Conservation (phyloP, 2,329 filamentous ascomycete species). For the Thielaviopsis cerberus region DNA sequence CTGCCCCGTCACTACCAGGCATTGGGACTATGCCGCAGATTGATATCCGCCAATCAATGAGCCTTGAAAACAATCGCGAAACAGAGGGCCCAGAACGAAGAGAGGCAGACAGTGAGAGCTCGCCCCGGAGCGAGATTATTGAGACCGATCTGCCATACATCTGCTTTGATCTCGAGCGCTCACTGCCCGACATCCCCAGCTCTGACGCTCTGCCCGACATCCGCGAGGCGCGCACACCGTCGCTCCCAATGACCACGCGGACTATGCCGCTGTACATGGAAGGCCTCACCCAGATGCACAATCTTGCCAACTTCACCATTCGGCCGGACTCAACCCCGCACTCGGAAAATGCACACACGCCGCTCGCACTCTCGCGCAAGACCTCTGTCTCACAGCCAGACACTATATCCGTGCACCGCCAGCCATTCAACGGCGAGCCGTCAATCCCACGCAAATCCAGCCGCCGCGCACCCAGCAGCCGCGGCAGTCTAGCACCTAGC, state of each 20-base stretch:
- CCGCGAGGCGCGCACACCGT: conserved; percentile 3
- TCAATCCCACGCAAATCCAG: conserved; percentile 3
- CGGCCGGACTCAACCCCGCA: conserved; percentile 2
- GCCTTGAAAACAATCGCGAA: background rate
- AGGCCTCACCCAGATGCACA: background rate
- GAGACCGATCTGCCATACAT: conserved; percentile 5
- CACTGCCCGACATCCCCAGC: conserved; percentile 9
- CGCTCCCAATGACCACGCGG: background rate
- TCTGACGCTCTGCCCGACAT: conserved; percentile 11
- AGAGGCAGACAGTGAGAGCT: background rate
- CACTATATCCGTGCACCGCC: background rate
- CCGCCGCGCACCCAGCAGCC: background rate
- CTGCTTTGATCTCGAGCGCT: conserved; percentile 1
- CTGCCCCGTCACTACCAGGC: conserved; percentile 5
- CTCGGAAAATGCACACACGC: conserved; percentile 3
- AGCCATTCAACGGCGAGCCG: conserved; percentile 1
- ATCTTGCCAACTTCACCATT: background rate
- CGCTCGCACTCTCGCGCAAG: conserved; percentile 5
- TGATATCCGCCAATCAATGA: background rate
- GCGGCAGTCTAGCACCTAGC: background rate
- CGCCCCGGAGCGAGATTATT: background rate
- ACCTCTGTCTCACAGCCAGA: conserved; percentile 5
- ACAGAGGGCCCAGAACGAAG: background rate
- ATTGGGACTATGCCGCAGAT: conserved; percentile 2
- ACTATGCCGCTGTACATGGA: background rate